A percentile compares a stretch with the other conserved stretches of the same genome.
Conservation (phyloP, 1,139 yeast genomes). For the Candida glucosophila region DNA sequence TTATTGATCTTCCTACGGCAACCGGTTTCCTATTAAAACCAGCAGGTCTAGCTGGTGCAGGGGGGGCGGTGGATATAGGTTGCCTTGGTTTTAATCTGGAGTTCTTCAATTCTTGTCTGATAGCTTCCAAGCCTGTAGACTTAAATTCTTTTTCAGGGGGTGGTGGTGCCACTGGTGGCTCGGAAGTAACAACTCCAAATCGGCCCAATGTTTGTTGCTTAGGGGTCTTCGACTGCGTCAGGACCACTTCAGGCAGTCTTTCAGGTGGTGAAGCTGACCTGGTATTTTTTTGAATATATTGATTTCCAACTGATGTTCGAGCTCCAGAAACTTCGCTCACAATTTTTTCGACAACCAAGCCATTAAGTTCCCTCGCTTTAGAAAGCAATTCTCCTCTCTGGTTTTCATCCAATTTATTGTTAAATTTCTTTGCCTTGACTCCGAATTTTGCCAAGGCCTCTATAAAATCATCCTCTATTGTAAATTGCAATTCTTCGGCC, state of each 20-base stretch:
- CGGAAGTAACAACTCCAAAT: slow-evolving; percentile 33
- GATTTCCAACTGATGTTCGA: too few species aligned
- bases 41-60: slow-evolving; percentile 72
- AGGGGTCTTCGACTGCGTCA: slow-evolving; percentile 14
- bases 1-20: slow-evolving; percentile 31
- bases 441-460: slow-evolving; percentile 53
- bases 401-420: slow-evolving; percentile 52
- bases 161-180: slow-evolving; percentile 33
- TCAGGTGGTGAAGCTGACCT: slow-evolving; percentile 2
- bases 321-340: slow-evolving; percentile 37
- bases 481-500: slow-evolving; percentile 44
- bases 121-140: slow-evolving; percentile 30
- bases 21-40: slow-evolving; percentile 55
- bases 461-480: slow-evolving; percentile 41
- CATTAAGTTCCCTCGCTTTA: slow-evolving; percentile 49
- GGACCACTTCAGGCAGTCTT: slow-evolving; percentile 11
- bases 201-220: slow-evolving; percentile 43
- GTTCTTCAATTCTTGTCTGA: slow-evolving; percentile 27
- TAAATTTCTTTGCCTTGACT: slow-evolving; percentile 54
- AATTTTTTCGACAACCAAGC: slow-evolving; percentile 43
- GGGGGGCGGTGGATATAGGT: slow-evolving; percentile 16
- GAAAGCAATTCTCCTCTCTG: slow-evolving; percentile 52
- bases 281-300: slow-evolving; percentile 4
- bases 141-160: slow-evolving; percentile 25
- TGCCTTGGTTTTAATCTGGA: too few species aligned